Conservation (phyloP, 1,284 basidiomycete species). For the Apiotrichum gracile region DNA sequence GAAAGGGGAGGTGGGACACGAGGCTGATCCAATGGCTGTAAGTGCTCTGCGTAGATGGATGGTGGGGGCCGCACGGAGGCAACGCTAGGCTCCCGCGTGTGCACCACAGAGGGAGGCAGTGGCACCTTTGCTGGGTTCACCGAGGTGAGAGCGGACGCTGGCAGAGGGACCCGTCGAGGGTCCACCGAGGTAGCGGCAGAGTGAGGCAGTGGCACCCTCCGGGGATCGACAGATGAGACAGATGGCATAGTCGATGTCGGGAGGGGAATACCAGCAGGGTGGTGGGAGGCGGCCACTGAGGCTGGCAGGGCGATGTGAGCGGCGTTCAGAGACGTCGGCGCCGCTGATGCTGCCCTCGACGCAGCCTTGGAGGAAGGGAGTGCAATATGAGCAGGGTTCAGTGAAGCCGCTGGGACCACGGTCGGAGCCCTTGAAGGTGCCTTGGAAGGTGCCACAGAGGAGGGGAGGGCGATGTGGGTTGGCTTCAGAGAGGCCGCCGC, state of each 20-base stretch:
- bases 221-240: background rate
- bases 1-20: background rate
- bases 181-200: background rate
- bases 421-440: no score
- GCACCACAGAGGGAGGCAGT: background rate
- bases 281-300: background rate
- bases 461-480: no score
- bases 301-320: background rate
- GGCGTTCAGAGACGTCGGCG: no score
- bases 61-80: background rate
- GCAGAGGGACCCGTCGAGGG: background rate
- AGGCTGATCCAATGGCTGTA: background rate
- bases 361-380: no score
- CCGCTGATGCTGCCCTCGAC: background rate
- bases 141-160: background rate
- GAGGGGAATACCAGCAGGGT: background rate
- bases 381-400: no score
- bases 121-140: background rate
- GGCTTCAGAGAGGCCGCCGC: no score
- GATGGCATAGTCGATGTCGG: background rate
- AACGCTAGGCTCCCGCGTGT: background rate
- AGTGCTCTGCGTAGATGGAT: background rate
- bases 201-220: no score
- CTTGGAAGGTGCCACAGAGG: no score
- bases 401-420: no score